These are phyloP conservation scores for Fusarium dimerum DNA, from an alignment of 2,329 filamentous ascomycete species.

Conservation along the genomic window DNA sequence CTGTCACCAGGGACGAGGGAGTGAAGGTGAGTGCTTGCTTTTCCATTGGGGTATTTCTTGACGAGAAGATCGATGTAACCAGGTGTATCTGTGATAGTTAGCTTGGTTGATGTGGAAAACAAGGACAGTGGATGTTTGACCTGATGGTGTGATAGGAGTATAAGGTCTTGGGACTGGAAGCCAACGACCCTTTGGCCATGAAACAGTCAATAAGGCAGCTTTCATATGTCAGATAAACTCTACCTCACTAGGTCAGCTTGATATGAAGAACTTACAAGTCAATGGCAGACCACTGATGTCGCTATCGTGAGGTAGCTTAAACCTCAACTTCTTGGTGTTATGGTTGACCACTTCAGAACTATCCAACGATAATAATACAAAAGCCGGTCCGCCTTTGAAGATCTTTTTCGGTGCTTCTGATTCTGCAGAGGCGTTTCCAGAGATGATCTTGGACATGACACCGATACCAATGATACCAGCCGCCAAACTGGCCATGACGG, in stretches of 20 bases:
- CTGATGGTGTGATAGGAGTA: conserved; percentile 52
- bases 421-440: conserved; percentile 24
- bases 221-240: conserved; percentile 12
- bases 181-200: conserved; percentile 58
- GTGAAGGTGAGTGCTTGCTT: conserved; percentile 66
- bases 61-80: conserved; percentile 65
- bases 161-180: conserved; percentile 66
- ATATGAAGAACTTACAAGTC: conserved; percentile 42
- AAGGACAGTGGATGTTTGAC: not conserved
- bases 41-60: conserved; percentile 68
- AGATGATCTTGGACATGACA: conserved; percentile 20
- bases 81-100: conserved; percentile 43
- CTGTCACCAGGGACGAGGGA: conserved; percentile 62
- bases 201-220: conserved; percentile 60
- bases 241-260: not conserved
- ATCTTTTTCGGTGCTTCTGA: conserved; percentile 18
- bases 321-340: conserved; percentile 59
- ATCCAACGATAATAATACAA: conserved; percentile 51
- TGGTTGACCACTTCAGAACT: conserved; percentile 56
- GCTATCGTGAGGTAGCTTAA: conserved; percentile 51
- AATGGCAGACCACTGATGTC: conserved; percentile 50
- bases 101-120: fast-evolving
- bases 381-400: conserved; percentile 40
- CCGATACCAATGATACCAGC: conserved; percentile 18
- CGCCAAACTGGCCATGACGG: conserved; percentile 25